These are phyloP conservation scores for Tulasnella sp. DNA, from an alignment of 768 basidiomycete genomes.

Conservation along the genomic window DNA sequence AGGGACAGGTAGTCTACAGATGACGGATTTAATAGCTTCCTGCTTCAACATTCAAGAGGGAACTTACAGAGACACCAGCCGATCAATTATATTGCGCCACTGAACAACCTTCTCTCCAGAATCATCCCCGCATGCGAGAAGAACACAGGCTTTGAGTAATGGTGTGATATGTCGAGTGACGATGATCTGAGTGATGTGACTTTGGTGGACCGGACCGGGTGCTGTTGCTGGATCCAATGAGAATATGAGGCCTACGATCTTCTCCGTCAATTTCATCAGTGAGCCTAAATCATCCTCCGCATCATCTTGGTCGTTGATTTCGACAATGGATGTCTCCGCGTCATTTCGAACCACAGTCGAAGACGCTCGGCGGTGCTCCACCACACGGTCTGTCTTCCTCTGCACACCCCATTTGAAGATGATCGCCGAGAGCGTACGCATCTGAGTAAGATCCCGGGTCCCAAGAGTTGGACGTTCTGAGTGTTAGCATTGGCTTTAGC, in stretches of 20 bases:
- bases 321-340: constrained; percentile 12
- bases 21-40: background rate
- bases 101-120: constrained; percentile 39
- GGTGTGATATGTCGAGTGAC: constrained; percentile 48
- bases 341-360: constrained; percentile 13
- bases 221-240: constrained; percentile 35
- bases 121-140: constrained; percentile 62
- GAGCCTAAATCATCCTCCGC: constrained; percentile 32
- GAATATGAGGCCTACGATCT: constrained; percentile 41
- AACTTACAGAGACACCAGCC: constrained; percentile 53
- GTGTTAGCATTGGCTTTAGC: background rate
- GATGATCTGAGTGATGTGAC: constrained; percentile 46
- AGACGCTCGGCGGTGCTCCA: constrained; percentile 31
- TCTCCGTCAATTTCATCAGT: constrained; percentile 36
- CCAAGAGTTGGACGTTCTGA: constrained; percentile 37
- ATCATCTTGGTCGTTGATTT: constrained; percentile 35
- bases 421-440: constrained; percentile 56
- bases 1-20: constrained; percentile 48
- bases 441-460: constrained; percentile 49
- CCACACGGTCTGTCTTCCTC: constrained; percentile 38
- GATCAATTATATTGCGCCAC: constrained; percentile 19
- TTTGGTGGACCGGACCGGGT: constrained; percentile 33
- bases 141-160: constrained; percentile 46
- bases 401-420: constrained; percentile 62
- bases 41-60: constrained; percentile 12